Evolutionary conservation across 2,329 filamentous ascomycete genomes (phyloP), one percentile per base, ranked within the genome.

Genomic region (Xylaria polymorpha): DNA sequence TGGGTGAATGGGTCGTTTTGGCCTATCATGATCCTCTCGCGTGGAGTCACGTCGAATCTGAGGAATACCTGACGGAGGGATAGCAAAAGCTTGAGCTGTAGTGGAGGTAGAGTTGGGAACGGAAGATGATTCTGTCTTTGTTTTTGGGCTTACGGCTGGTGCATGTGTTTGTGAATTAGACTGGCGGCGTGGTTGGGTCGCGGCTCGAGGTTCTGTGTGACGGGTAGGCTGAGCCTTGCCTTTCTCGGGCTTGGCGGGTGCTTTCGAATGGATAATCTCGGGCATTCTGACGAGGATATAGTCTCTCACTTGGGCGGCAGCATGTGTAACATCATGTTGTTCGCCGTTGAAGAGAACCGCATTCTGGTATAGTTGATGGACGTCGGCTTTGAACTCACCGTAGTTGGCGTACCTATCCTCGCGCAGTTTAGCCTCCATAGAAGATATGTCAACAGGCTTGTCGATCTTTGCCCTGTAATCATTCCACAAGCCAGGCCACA

Each of bases 1-100:
- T 9, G 94, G 92, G 75, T 97, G 94, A 64, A 98, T 97, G 15
- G 95, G 94, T 63, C 96, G 91, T 85, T 98, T 98, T 12, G 95
- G 94, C 61, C 96, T 89, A 72, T 90, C 87, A 66, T 91, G 92
- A 73, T 94, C 93, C 4, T 87, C 86, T 67, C 91, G 91, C 6
- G 90, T 91, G 1, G 93, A 97, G 75, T 97, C 94, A 22, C 95
- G 92, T 63, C 96, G 91, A 72, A 96, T 96, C 46, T 94, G 85
- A 9, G 94, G 94, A 46, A 93, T 86, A 1, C 93, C 93, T 74
- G 93, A 90, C 1, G 93, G 89, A 29, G 92, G 89, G 12, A 97
- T 84, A 2, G 94, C 93, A 80, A 94, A 97, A 0, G 91, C 87
- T 37, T 85, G 86, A 5, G 83, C 81, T 22, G 85, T 82, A 43